A percentile compares a stretch with the other conserved stretches of the same genome.
Conservation (phyloP, 2,329 filamentous ascomycete genomes). For the Pyrenochaeta sp. region DNA sequence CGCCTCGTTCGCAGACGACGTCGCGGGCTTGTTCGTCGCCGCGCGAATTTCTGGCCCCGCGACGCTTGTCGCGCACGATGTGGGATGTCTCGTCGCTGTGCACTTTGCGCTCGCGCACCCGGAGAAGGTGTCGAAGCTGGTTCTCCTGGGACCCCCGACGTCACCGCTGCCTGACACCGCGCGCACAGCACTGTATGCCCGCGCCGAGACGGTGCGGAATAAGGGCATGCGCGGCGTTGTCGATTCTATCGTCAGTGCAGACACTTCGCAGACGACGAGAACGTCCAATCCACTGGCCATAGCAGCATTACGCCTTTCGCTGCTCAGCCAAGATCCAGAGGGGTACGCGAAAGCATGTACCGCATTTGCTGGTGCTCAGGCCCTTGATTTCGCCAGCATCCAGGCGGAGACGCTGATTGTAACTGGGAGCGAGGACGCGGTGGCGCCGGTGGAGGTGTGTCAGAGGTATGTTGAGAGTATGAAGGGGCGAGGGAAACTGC, state of each 20-base stretch:
- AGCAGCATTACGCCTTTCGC: conserved; percentile 52
- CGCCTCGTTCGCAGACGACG: conserved; percentile 53
- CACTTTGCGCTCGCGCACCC: conserved; percentile 52
- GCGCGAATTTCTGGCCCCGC: conserved; percentile 41
- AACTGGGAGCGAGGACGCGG: conserved; percentile 56
- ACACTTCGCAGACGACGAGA: conserved; percentile 50
- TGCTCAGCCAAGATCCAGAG: conserved; percentile 60
- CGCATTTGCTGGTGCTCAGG: conserved; percentile 54
- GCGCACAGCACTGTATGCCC: conserved; percentile 36
- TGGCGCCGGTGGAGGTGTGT: conserved; percentile 48
- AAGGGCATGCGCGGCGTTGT: conserved; percentile 56
- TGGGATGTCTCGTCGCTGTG: conserved; percentile 60
- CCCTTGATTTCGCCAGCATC: conserved; percentile 42
- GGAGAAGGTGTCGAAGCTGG: conserved; percentile 52
- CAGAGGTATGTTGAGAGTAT: conserved; percentile 43
- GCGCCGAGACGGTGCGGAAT: conserved; percentile 52
- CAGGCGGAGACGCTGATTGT: conserved; percentile 46
- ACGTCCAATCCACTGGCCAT: conserved; percentile 50
- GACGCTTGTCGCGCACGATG: conserved; percentile 60
- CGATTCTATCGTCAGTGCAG: conserved; percentile 46
- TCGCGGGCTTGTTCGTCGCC: conserved; percentile 50
- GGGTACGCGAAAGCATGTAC: conserved; percentile 63
- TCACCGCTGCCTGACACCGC: conserved; percentile 53
- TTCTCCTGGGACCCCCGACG: conserved; percentile 59
- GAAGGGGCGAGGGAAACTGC: conserved; percentile 29